These are phyloP conservation scores for Talaromyces ruber DNA, from an alignment of 495 filamentous ascomycete genomes.

Conservation along the genomic window DNA sequence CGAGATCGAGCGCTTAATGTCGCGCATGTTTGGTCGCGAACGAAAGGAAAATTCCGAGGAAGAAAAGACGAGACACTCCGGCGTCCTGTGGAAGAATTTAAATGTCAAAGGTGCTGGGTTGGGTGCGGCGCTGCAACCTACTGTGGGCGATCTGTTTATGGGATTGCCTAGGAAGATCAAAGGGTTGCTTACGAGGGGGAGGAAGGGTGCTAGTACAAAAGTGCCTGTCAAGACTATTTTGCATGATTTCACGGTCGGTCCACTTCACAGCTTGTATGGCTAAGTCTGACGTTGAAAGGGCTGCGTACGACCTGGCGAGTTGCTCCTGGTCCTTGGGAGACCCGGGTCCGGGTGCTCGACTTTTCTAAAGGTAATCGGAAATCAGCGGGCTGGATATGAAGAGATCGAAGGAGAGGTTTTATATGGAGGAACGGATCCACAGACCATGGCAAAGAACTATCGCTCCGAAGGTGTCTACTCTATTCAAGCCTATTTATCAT, in stretches of 20 bases:
- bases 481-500: not conserved
- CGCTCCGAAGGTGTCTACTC: constrained; percentile 43
- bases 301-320: constrained; percentile 37
- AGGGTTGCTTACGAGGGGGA: constrained; percentile 31
- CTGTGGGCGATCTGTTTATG: constrained; percentile 55
- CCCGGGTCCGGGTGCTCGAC: constrained; percentile 68
- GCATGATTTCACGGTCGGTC: constrained; percentile 46
- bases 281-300: constrained; percentile 16
- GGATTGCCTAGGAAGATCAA: constrained; percentile 45
- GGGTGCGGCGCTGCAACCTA: constrained; percentile 58
- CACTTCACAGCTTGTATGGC: not conserved
- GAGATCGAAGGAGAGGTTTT: constrained; percentile 52
- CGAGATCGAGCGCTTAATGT: constrained; percentile 52
- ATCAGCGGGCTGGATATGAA: constrained; percentile 56
- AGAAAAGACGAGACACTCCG: constrained; percentile 50
- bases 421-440: constrained; percentile 55
- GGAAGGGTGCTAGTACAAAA: constrained; percentile 35
- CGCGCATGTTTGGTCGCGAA: constrained; percentile 55
- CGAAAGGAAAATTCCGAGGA: constrained; percentile 56
- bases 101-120: constrained; percentile 61
- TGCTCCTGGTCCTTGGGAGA: constrained; percentile 60
- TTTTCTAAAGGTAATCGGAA: constrained; percentile 61
- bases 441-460: constrained; percentile 53
- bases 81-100: constrained; percentile 51
- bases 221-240: constrained; percentile 53